Evolutionary conservation across 305 asterid genomes (phyloP).

Genomic region (Ilex paraguariensis): DNA sequence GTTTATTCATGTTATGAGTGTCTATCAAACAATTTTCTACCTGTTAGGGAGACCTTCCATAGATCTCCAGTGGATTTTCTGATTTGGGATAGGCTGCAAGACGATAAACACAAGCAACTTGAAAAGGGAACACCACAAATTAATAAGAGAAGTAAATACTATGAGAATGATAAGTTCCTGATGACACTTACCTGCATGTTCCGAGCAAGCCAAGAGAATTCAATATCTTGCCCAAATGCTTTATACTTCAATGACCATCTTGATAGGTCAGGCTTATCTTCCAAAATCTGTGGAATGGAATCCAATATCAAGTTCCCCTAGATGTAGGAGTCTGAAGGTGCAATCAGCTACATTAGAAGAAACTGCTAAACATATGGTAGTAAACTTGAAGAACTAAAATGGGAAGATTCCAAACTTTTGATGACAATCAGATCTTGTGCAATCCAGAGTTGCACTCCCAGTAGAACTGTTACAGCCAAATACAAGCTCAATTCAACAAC

Average conservation of each 20-base stretch:
- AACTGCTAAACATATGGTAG: too few species aligned
- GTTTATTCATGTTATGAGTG: too few species aligned
- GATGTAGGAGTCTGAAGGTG: conserved; percentile 6
- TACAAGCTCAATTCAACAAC: too few species aligned
- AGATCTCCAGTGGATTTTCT: conserved; percentile 96
- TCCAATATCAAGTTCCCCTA: conserved; percentile 17
- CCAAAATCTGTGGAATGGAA: conserved; percentile 53
- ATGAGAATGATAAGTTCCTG: neutral
- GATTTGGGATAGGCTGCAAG: conserved; percentile 76
- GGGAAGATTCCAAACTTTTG: too few species aligned
- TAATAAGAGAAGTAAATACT: conserved; percentile 1
- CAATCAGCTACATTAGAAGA: conserved; percentile 1
- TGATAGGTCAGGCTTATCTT: conserved; percentile 84
- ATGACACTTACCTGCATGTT: conserved; percentile 68
- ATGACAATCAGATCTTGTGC: too few species aligned
- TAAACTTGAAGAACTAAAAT: too few species aligned
- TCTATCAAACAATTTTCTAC: conserved; percentile 19
- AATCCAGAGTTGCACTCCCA: too few species aligned
- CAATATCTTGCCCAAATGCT: conserved; percentile 84
- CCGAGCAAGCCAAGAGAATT: conserved; percentile 91
- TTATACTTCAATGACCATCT: conserved; percentile 85
- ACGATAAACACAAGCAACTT: conserved; percentile 12
- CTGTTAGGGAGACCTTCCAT: conserved; percentile 94
- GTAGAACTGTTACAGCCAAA: too few species aligned
- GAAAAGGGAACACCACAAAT: conserved; percentile 8